Evolutionary conservation across 805 yeast species (phyloP), one percentile per base, ranked within the genome.

Genomic region (Monosporozyma solicola): DNA sequence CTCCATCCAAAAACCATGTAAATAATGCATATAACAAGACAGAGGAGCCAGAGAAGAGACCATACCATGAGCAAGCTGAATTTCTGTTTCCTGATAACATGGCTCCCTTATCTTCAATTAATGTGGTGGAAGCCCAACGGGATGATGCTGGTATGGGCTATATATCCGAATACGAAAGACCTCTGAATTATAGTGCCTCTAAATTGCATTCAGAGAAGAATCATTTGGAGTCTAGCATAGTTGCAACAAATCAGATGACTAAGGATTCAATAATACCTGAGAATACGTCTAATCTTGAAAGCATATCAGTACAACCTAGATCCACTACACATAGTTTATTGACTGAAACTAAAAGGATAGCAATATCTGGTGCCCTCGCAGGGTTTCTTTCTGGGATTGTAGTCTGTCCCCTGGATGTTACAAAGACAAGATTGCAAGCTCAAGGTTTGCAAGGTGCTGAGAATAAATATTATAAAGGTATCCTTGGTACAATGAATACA

Each of bases 331-430:
- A 3, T 35, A 35, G 39, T 35, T 16, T 8, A 8, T 20, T 47
- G 24, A 70, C 76, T 5, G 74, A 74, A 5, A 70, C 76, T 6
- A 82, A 84, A 61, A 76, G 89, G 37, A 82, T 86, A 13, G 94
- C 98, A 6, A 61, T 86, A 0, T 80, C 96, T 1, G 99, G 99
- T 0, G 97, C 97, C 0, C 69, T 89, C n/a, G 88, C 97, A 0
- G 99, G 99, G 1, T 85, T 94, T 59, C 64, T 87, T 7, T 83
- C 97, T 0, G 98, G 98, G 0, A 78, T 91, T 2, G 75, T 80
- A 2, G 99, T 94, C 6, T 94, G 98, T 69, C 99, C 99, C 0
- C 72, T 94, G 35, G 99, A 94, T 65, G 99, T 94, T 48, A 92
- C 94, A 13, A 94, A 94, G 69, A 94, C 99, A 5, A 73, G 96